Percentiles rank a stretch among this genome's conserved stretches.
phyloP scores from a whole-genome alignment of 2,329 filamentous ascomycete genomes.

The Penicillium sp. region DNA sequence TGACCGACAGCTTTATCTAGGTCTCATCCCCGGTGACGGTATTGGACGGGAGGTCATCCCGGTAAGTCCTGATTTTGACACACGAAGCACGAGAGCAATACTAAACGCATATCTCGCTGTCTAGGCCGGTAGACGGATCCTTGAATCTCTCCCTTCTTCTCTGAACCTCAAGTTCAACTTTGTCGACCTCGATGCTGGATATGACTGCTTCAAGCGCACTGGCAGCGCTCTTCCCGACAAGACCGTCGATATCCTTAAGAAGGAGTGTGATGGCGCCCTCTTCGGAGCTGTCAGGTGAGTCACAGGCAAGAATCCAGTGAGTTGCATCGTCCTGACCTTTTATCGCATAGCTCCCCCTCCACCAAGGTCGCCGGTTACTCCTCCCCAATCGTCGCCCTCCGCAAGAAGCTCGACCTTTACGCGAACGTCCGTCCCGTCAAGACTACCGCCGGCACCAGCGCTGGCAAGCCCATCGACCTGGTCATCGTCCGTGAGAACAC shows the following conservation, averaged over 20 bases:
- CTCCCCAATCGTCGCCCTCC: slow-evolving; percentile 92
- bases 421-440: slow-evolving; percentile 98
- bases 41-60: slow-evolving; percentile 99
- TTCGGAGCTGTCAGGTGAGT: slow-evolving; percentile 85
- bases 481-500: slow-evolving; percentile 99
- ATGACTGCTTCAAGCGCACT: slow-evolving; percentile 88
- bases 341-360: slow-evolving; percentile 70
- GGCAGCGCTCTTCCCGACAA: slow-evolving; percentile 86
- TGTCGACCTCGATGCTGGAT: slow-evolving; percentile 89
- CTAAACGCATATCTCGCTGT: slow-evolving; percentile 22
- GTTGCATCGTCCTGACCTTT: not conserved
- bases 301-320: not conserved
- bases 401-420: slow-evolving; percentile 93
- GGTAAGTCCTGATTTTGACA: slow-evolving; percentile 42
- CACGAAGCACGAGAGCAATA: slow-evolving; percentile 1
- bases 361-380: slow-evolving; percentile 93
- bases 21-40: slow-evolving; percentile 95
- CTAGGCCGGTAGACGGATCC: slow-evolving; percentile 78
- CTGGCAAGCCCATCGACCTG: slow-evolving; percentile 76
- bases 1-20: slow-evolving; percentile 52
- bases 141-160: slow-evolving; percentile 92
- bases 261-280: slow-evolving; percentile 92
- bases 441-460: slow-evolving; percentile 62
- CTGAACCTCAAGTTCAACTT: slow-evolving; percentile 93
- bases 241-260: slow-evolving; percentile 86